Percentiles rank a stretch among this genome's conserved stretches.
phyloP scores from a whole-genome alignment of 2,329 filamentous ascomycete species.

The Esteya vermicola region DNA sequence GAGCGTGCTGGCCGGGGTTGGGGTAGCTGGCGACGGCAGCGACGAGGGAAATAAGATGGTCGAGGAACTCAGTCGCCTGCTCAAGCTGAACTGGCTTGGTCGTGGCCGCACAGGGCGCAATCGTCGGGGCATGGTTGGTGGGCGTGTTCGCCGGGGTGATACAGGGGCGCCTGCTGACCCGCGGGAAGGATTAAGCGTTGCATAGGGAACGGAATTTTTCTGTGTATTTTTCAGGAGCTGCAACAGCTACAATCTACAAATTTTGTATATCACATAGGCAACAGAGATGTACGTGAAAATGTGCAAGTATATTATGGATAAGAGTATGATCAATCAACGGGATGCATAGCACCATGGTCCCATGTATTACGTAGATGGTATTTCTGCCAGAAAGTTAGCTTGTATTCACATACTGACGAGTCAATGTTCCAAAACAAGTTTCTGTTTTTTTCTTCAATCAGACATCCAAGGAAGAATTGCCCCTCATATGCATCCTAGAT shows the following conservation, averaged over 20 bases:
- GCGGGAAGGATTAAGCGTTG: neutral
- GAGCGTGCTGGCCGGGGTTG: slow-evolving; percentile 65
- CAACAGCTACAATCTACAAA: too few relatives aligned
- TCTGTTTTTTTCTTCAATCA: slow-evolving; percentile 7
- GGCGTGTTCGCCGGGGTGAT: slow-evolving; percentile 31
- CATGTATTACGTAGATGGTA: too few relatives aligned
- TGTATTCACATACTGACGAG: too few relatives aligned
- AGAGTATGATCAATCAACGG: too few relatives aligned
- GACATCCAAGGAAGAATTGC: slow-evolving; percentile 63
- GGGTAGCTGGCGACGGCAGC: slow-evolving; percentile 31
- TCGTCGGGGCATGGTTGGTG: slow-evolving; percentile 75
- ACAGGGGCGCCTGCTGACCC: neutral
- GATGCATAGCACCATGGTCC: too few relatives aligned
- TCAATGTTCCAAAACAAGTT: neutral
- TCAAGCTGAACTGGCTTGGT: slow-evolving; percentile 96
- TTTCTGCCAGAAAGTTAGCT: too few relatives aligned
- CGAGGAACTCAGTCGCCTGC: slow-evolving; percentile 66
- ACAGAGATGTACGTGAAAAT: too few relatives aligned
- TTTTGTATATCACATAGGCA: too few relatives aligned
- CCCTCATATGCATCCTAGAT: slow-evolving; percentile 53
- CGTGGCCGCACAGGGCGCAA: slow-evolving; percentile 81
- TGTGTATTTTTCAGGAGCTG: too few relatives aligned
- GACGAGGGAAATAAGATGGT: slow-evolving; percentile 68
- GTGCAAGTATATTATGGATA: too few relatives aligned
- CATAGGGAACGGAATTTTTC: too few relatives aligned